These are phyloP conservation scores for Malassezia sympodialis DNA, from an alignment of 1,284 basidiomycete genomes.

Conservation along the genomic window DNA sequence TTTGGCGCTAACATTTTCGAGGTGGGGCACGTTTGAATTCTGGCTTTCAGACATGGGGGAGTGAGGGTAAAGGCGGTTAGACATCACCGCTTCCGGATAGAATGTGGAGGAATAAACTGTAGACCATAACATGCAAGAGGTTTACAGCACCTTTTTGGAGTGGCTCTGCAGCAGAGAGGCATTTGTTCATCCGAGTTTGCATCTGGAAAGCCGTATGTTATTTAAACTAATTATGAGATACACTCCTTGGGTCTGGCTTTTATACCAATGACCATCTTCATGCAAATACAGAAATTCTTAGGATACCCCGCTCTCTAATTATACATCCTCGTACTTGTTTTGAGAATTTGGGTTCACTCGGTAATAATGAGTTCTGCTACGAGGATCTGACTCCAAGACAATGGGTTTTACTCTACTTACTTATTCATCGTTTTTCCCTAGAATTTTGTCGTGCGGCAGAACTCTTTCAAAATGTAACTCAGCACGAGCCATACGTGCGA, in stretches of 20 bases:
- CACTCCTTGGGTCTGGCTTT: background rate
- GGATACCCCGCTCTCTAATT: background rate
- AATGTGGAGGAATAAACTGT: constrained; percentile 2
- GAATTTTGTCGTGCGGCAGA: background rate
- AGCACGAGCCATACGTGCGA: constrained; percentile 24
- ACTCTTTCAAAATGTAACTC: background rate
- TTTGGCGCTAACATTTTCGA: background rate
- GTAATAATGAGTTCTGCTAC: background rate
- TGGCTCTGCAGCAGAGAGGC: background rate
- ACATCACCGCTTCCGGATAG: background rate
- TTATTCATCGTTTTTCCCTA: background rate
- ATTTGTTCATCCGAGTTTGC: background rate
- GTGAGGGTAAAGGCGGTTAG: no score
- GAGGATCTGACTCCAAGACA: background rate
- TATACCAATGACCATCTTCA: background rate
- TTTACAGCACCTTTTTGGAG: background rate
- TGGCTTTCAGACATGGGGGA: background rate
- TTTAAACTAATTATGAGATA: background rate
- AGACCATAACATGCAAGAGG: background rate
- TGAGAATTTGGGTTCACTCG: background rate
- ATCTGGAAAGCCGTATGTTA: background rate
- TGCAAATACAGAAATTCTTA: background rate
- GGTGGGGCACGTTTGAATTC: constrained; percentile 12
- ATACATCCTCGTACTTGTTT: background rate
- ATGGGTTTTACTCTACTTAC: constrained; percentile 3